phyloP scores from a whole-genome alignment of 2,329 filamentous ascomycete genomes.

The Cladophialophora exuberans region DNA sequence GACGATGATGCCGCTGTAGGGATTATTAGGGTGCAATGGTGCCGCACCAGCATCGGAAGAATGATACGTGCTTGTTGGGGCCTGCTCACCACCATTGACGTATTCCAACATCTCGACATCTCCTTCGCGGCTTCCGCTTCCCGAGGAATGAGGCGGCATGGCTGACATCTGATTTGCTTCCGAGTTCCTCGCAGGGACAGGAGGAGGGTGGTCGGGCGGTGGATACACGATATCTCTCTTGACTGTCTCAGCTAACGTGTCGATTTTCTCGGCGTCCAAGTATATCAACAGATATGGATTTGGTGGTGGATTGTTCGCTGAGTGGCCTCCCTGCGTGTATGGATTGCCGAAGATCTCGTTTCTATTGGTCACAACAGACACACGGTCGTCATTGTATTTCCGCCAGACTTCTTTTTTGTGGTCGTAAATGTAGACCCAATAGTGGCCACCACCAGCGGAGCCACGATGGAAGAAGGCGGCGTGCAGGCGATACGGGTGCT shows the following conservation, averaged over 20 bases:
- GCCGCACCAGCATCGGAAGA: too few relatives aligned
- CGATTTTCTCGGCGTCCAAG: conserved; percentile 68
- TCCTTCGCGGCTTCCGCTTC: neutral
- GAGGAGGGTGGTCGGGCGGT: conserved; percentile 21
- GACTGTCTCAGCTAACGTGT: conserved; percentile 62
- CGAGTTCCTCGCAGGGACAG: conserved; percentile 2
- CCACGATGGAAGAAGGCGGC: conserved; percentile 89
- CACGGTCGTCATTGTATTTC: conserved; percentile 88
- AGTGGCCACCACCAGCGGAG: conserved; percentile 75
- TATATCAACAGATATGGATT: conserved; percentile 67
- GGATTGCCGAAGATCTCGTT: conserved; percentile 57
- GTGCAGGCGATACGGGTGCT: conserved; percentile 79
- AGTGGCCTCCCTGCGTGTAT: neutral
- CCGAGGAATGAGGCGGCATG: conserved; percentile 21
- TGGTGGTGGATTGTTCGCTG: conserved; percentile 56
- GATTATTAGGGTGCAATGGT: neutral
- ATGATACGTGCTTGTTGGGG: too few relatives aligned
- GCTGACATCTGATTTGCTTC: conserved; percentile 25
- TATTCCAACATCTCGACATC: conserved; percentile 29
- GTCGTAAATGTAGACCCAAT: conserved; percentile 96
- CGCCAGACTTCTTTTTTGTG: conserved; percentile 82
- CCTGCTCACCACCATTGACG: conserved; percentile 30
- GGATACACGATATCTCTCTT: conserved; percentile 43
- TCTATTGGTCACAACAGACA: conserved; percentile 68
- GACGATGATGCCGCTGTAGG: conserved; percentile 2